Evolutionary conservation across 2,329 filamentous ascomycete genomes (phyloP), one percentile per base, ranked within the genome.

Genomic region (Cytospora piceicola): DNA sequence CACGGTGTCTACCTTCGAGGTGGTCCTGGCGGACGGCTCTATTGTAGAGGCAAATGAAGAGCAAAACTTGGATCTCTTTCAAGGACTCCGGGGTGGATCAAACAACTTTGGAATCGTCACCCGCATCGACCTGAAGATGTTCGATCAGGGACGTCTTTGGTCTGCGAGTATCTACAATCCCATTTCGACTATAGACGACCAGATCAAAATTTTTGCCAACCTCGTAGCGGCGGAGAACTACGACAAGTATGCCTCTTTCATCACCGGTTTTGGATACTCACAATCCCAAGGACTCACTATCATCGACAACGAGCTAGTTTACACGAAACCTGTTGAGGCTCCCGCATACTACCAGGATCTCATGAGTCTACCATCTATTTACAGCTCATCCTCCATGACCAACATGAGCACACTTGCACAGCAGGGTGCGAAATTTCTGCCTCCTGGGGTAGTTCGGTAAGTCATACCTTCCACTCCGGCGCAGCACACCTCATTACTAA

Each of bases 81-180:
- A 54, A 30, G 70, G 58, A 1, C 69, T 74, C 11, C 57, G 66
- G 1, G 71, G 69, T 11, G 69, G 69, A 1, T 4, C 58, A 51
- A 71, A 69, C 42, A 72, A 71, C 52, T 71, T 71, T 60, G 71
- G 71, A n/a, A 61, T 71, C 61, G 71, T 72, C 15, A 71, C 69
- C 0, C 60, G 66, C 3, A 61, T 71, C 36, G 57, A 66, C 20
- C 30, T 70, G 4, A 57, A 42, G 17, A 69, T 66, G 6, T 71
- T 71, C 39, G 49, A 69, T 11, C 69, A 71, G 30, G 66, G 67
- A 22, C 29, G 46, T 3, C 36, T 70, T 0, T 72, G 70, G 71
- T 29, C 54, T n/a, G 55, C 30, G 1, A 36, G 30, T 0, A 58
- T 52, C 11, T 39, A 52, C 20, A 58, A 32, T 34, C 55, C 61